Evolutionary conservation across 257 asterid species (phyloP), one percentile per base, ranked within the genome.

Genomic region (Fraxinus americana): DNA sequence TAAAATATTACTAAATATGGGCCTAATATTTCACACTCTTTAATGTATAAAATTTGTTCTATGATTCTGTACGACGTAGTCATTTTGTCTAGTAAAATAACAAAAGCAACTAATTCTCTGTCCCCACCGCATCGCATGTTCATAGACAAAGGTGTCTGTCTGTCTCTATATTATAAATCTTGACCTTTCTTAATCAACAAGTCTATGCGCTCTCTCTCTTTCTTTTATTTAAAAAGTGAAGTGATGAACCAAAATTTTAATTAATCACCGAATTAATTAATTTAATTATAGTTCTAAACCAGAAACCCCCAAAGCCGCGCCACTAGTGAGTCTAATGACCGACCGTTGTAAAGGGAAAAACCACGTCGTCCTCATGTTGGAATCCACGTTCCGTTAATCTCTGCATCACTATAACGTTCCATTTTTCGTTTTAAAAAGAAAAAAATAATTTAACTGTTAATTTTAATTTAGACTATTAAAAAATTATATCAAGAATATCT

Each of bases 301-400:
- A 80, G 61, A 45, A 67, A 65, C 63, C 71, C 71, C 52, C 38
- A 71, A 87, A 82, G 76, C 78, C 79, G 92, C 88, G 88, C 85
- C 89, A 83, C 80, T 70, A 12, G 16, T 3, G 17, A 43, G 52
- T 43, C 52, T 43, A 75, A 80, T 80, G 77, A 85, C 81, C 70
- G 74, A 27, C 84, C 86, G 87, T 87, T 85, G 65, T 67, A 67
- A 41, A 16, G 68, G 81, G 68, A 73, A 82, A 69, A 70, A 83
- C 89, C 91, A 79, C 82, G 72, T 82, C 91, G 85, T 38, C 39
- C 74, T 85, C 90, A 80, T 91, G 89, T 86, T 86, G 70, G 72
- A 76, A 57, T 80, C 84, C 86, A 81, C 88, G 83, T 74, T 81
- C 81, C 88, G 83, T 80, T 74, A 83, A 78, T 67, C 73, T 75